Evolutionary conservation across 2,329 filamentous ascomycete genomes (phyloP), one percentile per base, ranked within the genome.

Genomic region (Colletotrichum lini): DNA sequence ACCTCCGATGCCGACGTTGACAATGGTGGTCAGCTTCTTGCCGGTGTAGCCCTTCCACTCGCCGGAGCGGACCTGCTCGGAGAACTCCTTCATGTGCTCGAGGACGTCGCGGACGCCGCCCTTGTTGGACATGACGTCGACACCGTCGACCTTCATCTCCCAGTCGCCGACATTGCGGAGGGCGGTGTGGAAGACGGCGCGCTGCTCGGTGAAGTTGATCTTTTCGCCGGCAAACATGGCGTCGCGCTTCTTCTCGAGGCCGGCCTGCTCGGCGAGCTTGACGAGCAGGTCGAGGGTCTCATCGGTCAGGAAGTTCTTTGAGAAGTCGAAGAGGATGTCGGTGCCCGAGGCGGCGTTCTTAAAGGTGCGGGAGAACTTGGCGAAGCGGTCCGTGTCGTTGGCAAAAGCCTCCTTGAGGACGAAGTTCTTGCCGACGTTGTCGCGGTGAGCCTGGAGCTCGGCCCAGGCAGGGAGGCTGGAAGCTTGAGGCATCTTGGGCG

Each of bases 171-270:
- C 92, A 82, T 99, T 99, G 82, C 96, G 93, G 79, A 99, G 89
- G 59, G 96, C 96, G 76, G 94, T 90, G 85, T 99, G 96, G 87
- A 97, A 97, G 75, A 99, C 96, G 75, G 96, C 96, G 75, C 96
- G 92, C 81, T 96, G 88, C 88, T 99, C 96, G 72, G 96, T 99
- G 86, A 98, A 98, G 90, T 99, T 99, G 88, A 99, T 98, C 89
- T 97, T 96, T 80, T 98, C 94, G 77, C 96, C 96, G 70, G 91
- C 92, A 85, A 99, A 99, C 95, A 99, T 98, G 80, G 92, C 92
- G 90, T 99, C 96, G 75, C 96, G 93, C 81, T 98, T 94, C 87
- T 97, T 90, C 87, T 98, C 95, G 49, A 99, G 84, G 76, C 92
- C 92, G 75, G 96, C 95, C 85, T 98, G 93, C 84, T 95, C 92